A percentile compares a stretch with the other conserved stretches of the same genome.
These are phyloP conservation scores for Leishmania tropica DNA, from an alignment of 208 protist species.

Conservation along the genomic window DNA sequence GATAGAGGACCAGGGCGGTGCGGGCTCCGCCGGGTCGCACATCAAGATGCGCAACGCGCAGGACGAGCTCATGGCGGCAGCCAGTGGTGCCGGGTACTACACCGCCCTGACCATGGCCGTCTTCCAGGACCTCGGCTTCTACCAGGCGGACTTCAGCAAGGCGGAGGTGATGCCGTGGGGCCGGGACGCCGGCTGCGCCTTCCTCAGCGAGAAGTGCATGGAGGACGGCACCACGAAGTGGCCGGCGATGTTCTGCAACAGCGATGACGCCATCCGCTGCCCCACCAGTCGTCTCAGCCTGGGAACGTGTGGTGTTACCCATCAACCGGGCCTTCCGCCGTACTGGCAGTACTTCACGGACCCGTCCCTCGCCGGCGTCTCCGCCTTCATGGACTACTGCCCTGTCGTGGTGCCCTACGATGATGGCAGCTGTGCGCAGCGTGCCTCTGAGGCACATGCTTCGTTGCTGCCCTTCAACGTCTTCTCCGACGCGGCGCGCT, in stretches of 20 bases:
- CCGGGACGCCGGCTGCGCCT: constrained; percentile 50
- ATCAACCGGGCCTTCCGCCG: constrained; percentile 5
- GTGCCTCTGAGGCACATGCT: too few species aligned
- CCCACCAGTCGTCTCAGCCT: background rate
- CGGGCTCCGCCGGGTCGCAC: constrained; percentile 50
- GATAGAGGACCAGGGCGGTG: constrained; percentile 59
- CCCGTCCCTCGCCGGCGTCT: constrained; percentile 20
- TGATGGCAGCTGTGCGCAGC: background rate
- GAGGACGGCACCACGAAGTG: constrained; percentile 8
- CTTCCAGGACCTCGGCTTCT: constrained; percentile 84
- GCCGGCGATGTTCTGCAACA: constrained; percentile 72
- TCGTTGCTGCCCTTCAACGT: too few species aligned
- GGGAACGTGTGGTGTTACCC: background rate
- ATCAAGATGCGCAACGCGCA: constrained; percentile 81
- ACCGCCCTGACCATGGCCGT: constrained; percentile 77
- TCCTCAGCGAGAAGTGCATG: constrained; percentile 55
- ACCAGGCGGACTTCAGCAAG: constrained; percentile 63
- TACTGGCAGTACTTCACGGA: constrained; percentile 34
- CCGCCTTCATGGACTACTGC: background rate
- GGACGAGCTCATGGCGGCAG: constrained; percentile 92
- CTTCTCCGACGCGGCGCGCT: constrained; percentile 5
- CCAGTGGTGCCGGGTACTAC: constrained; percentile 55
- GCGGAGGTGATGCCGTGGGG: constrained; percentile 79
- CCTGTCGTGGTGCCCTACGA: background rate
- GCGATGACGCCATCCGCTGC: too few species aligned